Evolutionary conservation across 495 filamentous ascomycete species (phyloP), one percentile per base, ranked within the genome.

Genomic region (Glutinoglossum americanum): DNA sequence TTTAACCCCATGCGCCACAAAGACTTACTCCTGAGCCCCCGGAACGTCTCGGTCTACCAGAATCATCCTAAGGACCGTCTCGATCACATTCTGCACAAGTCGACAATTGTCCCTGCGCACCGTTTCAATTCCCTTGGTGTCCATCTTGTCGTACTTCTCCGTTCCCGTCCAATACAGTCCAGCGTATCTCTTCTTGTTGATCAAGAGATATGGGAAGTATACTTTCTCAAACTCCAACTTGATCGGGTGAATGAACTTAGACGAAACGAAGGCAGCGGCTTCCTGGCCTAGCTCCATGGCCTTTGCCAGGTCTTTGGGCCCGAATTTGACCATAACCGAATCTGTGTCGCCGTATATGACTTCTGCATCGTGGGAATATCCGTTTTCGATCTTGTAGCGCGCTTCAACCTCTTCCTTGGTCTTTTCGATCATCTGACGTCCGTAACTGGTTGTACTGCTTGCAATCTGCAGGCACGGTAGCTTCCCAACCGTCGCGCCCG

Each of bases 151-250:
- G 62, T 81, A 89, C 67, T 93, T 94, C n/a, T 87, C 78, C 0
- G 92, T 78, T 49, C 83, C 88, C 21, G 93, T 97, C 89, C 90
- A 99, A 71, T 89, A 97, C 15, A 99, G 73, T 33, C 92, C 92
- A 13, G 92, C 92, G 62, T 99, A 99, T 57, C 92, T 84, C 76
- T 99, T 99, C 72, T 99, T 99, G 79, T 99, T 99, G 79, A 99
- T 99, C 45, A 99, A 74, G 33, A 99, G 76, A 67, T 99, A 99
- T 0, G 92, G 92, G 66, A 85, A 99, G 69, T 99, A 99, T 1
- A 99, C 92, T 69, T 99, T 99, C 66, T 99, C 92, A 72, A 99
- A 99, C 66, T 99, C 92, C 19, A 99, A 78, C 71, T 96, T 99
- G 73, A 99, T 99, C 6, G 92, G 92, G 62, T 83, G 88, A 67